Conservation (phyloP, 2,329 filamentous ascomycete genomes). For the Aplosporella prunicola region DNA sequence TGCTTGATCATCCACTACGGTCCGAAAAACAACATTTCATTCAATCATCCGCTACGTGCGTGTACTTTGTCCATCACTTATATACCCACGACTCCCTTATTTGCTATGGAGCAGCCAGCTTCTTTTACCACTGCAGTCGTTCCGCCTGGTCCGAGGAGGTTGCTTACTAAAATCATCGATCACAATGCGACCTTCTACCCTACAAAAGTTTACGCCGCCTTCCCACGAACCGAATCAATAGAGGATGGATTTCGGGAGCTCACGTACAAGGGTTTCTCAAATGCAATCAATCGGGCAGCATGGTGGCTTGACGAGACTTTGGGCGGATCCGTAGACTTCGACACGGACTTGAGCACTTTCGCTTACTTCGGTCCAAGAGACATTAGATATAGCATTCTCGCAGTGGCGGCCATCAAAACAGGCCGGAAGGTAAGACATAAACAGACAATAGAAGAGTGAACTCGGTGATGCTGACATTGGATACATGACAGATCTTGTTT, state of each 20-base stretch:
- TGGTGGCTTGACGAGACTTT: slow-evolving; percentile 12
- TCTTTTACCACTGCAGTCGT: too few relatives aligned
- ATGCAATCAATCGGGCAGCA: slow-evolving; percentile 14
- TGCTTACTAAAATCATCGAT: background rate
- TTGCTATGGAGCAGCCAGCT: too few relatives aligned
- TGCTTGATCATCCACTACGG: too few relatives aligned
- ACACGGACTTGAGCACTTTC: slow-evolving; percentile 8
- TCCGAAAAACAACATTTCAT: too few relatives aligned
- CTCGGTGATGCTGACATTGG: background rate
- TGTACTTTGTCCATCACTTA: too few relatives aligned
- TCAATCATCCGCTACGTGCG: too few relatives aligned
- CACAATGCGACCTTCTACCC: background rate
- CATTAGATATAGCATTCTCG: slow-evolving; percentile 11
- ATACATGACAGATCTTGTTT: background rate
- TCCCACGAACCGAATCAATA: too few relatives aligned
- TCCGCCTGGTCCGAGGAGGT: too few relatives aligned
- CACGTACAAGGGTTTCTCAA: slow-evolving; percentile 15
- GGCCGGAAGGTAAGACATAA: background rate
- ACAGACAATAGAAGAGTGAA: background rate
- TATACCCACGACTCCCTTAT: too few relatives aligned
- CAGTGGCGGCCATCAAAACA: slow-evolving; percentile 9
- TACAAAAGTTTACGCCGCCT: slow-evolving; percentile 3
- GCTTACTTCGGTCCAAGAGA: slow-evolving; percentile 11
- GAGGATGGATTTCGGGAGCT: slow-evolving; percentile 13
- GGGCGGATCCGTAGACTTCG: slow-evolving; percentile 16